Evolutionary conservation across 768 basidiomycete species (phyloP), one percentile per base, ranked within the genome.

Genomic region (Boletus patriciae): DNA sequence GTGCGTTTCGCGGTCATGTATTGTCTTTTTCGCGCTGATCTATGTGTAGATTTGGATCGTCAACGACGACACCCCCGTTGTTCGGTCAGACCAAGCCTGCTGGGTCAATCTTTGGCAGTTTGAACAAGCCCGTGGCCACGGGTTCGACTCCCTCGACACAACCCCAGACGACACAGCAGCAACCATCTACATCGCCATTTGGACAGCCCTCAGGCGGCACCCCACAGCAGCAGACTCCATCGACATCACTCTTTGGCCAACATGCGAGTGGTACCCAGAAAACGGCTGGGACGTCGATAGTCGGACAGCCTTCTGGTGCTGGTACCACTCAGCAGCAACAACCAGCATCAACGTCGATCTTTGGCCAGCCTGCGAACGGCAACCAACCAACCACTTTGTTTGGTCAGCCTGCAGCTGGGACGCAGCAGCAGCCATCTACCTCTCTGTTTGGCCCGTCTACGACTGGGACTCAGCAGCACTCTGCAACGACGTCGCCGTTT

Each of bases 101-200:
- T 46, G 65, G 64, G 18, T 67, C 73, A 16, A 61, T 78, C 51
- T 82, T 82, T 68, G 78, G 78, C 18, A 56, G 57, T 33, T 62
- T 68, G 10, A 31, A 31, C 44, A 66, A 71, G 48, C 73, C 69
- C 6, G 45, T 64, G 60, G 50, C 71, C 44, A 53, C 62, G 51
- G 55, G 56, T 3, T 51, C 57, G 13, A 43, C 63, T 0, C 41
- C 65, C 4, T 50, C 54, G 40, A 58, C 58, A 12, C 61, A 66
- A 53, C 51, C 66, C 11, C 66, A 54, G 58, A 45, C 57, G 12
- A 60, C 62, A 8, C 68, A 68, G 42, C 66, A 65, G 19, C 61
- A 63, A n/a, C 54, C 62, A 8, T 31, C 66, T 8, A 57, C 64
- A 1, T 65, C 74, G 10, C 50, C 77, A 18, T 78, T 81, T 55